Conservation (phyloP, 805 yeast species). For the Torulaspora franciscae region DNA sequence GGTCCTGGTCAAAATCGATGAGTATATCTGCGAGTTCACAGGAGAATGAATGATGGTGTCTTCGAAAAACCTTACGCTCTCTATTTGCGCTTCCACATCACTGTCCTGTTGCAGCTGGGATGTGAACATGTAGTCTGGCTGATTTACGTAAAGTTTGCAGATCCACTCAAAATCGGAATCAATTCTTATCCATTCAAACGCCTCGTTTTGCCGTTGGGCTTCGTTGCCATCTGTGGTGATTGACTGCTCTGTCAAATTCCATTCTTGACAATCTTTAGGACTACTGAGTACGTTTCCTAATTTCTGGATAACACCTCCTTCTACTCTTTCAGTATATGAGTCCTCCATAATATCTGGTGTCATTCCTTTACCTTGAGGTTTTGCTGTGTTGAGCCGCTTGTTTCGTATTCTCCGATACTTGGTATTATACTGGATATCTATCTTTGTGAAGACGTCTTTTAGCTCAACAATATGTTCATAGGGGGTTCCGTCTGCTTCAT, state of each 20-base stretch:
- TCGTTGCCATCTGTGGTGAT: conserved; percentile 40
- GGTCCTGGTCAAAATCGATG: conserved; percentile 74
- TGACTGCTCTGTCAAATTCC: conserved; percentile 71
- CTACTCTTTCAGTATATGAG: conserved; percentile 27
- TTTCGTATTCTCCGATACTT: conserved; percentile 80
- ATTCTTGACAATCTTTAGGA: conserved; percentile 54
- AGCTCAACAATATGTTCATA: conserved; percentile 94
- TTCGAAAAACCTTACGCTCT: conserved; percentile 71
- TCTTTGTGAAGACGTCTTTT: conserved; percentile 75
- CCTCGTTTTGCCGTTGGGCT: conserved; percentile 51
- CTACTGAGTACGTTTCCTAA: conserved; percentile 73
- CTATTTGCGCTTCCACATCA: conserved; percentile 93
- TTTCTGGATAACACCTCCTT: conserved; percentile 25
- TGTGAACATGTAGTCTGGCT: conserved; percentile 91
- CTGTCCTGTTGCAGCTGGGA: conserved; percentile 92
- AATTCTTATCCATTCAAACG: conserved; percentile 96
- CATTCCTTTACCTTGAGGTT: conserved; percentile 40
- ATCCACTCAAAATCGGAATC: conserved; percentile 99
- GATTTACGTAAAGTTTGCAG: conserved; percentile 70
- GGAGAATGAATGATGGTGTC: conserved; percentile 33
- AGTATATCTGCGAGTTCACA: conserved; percentile 48
- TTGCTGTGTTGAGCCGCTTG: conserved; percentile 40
- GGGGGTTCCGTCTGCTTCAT: conserved; percentile 98
- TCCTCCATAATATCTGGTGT: conserved; percentile 19
- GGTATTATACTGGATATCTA: conserved; percentile 93